Evolutionary conservation across 176 grass and related monocot genomes (phyloP), one percentile per base, ranked within the genome.

Genomic region (Carex myosuroides): DNA sequence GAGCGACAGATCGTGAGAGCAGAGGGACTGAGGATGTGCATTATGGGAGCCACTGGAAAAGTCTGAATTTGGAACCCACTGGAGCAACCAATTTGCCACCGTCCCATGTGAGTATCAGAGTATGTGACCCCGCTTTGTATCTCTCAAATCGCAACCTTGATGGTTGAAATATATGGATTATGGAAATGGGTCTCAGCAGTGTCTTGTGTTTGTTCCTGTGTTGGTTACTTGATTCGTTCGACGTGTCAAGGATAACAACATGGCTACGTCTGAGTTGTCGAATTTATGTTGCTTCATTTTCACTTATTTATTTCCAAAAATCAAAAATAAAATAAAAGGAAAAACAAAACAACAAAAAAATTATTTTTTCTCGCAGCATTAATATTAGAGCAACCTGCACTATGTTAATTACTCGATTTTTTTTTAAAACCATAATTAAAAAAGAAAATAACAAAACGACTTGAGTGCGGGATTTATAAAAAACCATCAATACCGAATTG

Each of bases 51-150:
- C 17, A 76, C 41, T 54, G 18, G 22, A 81, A 81, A 42, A 83
- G 81, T 55, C 81, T 32, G 55, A 83, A 65, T 83, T 83, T 83
- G 81, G 81, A 83, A 69, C 53, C 24, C 74, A 79, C 73, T 13
- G 53, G 78, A 81, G 35, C 62, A 46, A 83, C 44, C 42, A 63
- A 68, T 66, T 82, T 82, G 21, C 13, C 61, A 66, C 41, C 80
- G 80, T 44, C 80, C 80, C 80, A 82, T 82, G 80, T 29, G 29
- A 2, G 29, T 29, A 29, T 29, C 29, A 29, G 29, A 29, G 29
- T 29, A 29, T 29, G 29, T 82, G 80, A 62, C 24, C 12, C 46
- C 10, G 46, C 46, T 50, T 50, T 50, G 46, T 12, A 50, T 50
- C 9, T 50, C 46, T 50, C 46, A 50, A 50, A 50, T 50, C 9